phyloP scores from a whole-genome alignment of 2,329 filamentous ascomycete species.

The Phialemonium atrogriseum region DNA sequence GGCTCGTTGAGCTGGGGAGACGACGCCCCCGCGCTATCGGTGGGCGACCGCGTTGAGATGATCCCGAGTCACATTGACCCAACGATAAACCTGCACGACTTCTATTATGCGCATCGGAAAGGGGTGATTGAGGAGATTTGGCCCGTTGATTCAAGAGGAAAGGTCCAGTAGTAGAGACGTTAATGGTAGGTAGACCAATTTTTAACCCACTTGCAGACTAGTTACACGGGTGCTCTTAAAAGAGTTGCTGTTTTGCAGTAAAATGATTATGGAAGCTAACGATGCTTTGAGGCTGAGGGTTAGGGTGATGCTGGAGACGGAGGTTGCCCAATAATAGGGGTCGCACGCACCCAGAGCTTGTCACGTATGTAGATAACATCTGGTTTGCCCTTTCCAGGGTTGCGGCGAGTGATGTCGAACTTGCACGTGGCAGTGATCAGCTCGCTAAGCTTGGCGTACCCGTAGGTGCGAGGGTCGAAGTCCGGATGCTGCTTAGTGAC shows the following conservation, averaged over 20 bases:
- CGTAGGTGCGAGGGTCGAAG: slow-evolving; percentile 21
- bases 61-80: slow-evolving; percentile 47
- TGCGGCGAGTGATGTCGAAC: slow-evolving; percentile 7
- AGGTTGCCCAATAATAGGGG: too few species aligned
- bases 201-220: too few species aligned
- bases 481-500: slow-evolving; percentile 19
- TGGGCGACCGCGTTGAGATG: slow-evolving; percentile 42
- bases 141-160: slow-evolving; percentile 40
- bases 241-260: too few species aligned
- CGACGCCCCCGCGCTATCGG: slow-evolving; percentile 24
- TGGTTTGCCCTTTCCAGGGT: slow-evolving; percentile 5
- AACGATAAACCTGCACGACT: slow-evolving; percentile 42
- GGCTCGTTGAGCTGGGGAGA: slow-evolving; percentile 36
- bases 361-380: slow-evolving; percentile 5
- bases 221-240: too few species aligned
- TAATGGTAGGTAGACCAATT: too few species aligned
- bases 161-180: slow-evolving; percentile 45
- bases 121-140: slow-evolving; percentile 43
- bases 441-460: slow-evolving; percentile 14
- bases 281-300: too few species aligned
- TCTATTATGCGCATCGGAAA: slow-evolving; percentile 39
- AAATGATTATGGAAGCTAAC: too few species aligned
- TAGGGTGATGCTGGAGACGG: too few species aligned
- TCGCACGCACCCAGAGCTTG: too few species aligned
- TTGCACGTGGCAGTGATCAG: slow-evolving; percentile 8